Conservation (phyloP, 2,329 filamentous ascomycete genomes). For the Pestalotiopsis sp. region DNA sequence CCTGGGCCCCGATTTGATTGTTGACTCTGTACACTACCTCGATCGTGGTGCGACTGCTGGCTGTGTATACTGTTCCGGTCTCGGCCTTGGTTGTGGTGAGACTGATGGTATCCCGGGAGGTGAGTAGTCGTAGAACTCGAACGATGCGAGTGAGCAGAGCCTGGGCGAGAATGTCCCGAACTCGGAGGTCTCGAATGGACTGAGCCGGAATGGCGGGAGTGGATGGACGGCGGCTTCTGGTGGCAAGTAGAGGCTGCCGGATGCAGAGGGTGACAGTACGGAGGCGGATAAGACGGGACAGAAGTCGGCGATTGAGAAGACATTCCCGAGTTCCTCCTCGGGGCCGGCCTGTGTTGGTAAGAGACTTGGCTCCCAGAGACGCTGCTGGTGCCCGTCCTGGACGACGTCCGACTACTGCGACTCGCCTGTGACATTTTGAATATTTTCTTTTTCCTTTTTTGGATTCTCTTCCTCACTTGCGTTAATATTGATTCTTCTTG, state of each 20-base stretch:
- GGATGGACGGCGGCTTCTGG: neutral
- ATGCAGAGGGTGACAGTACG: neutral
- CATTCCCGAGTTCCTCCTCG: neutral
- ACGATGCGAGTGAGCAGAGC: neutral
- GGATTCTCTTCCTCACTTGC: no score
- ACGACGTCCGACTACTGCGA: neutral
- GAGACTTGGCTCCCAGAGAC: neutral
- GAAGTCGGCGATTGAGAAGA: neutral
- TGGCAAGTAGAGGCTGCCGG: neutral
- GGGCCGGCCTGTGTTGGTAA: neutral
- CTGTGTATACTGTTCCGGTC: neutral
- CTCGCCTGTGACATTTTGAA: neutral
- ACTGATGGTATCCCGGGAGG: neutral
- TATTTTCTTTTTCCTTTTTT: no score
- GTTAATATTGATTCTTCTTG: no score
- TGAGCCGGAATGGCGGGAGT: neutral
- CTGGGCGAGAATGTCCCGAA: neutral
- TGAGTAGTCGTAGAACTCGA: neutral
- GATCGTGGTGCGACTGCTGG: neutral
- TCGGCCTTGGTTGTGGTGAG: neutral
- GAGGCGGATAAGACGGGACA: neutral
- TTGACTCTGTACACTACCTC: neutral
- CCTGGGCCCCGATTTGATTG: neutral
- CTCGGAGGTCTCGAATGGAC: neutral
- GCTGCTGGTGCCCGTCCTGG: neutral